phyloP scores from a whole-genome alignment of 345 rosid species.

The Corchorus capsularis region DNA sequence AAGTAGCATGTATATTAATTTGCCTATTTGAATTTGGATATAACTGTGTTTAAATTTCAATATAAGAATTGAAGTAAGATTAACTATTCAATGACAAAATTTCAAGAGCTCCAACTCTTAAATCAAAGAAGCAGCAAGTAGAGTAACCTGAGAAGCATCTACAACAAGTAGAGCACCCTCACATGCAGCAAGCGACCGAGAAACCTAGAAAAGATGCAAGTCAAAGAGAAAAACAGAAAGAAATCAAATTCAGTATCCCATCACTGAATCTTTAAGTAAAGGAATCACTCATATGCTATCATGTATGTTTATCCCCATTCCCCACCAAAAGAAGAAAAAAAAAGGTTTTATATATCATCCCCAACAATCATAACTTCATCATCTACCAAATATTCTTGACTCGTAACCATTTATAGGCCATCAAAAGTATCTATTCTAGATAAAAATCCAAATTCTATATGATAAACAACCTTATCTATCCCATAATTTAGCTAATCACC shows the following conservation, averaged over 20 bases:
- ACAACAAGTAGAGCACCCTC: slow-evolving; percentile 99
- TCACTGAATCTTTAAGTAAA: not conserved
- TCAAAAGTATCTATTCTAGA: not conserved
- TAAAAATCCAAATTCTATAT: slow-evolving; percentile 3
- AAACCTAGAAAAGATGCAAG: slow-evolving; percentile 53
- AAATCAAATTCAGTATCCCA: not conserved
- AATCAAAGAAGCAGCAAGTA: not conserved
- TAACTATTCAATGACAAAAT: slow-evolving; percentile 2
- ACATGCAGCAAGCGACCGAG: slow-evolving; percentile 99
- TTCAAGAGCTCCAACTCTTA: slow-evolving; percentile 1
- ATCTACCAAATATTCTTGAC: not conserved
- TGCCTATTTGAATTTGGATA: slow-evolving; percentile 1
- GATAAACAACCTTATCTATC: not conserved
- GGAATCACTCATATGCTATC: not conserved
- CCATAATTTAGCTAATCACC: not conserved
- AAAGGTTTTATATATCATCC: not conserved
- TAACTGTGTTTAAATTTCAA: not conserved
- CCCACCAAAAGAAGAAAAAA: not conserved
- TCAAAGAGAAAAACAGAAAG: not conserved
- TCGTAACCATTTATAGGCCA: not conserved
- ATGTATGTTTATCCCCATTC: slow-evolving; percentile 6
- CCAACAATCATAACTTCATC: not conserved
- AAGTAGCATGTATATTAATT: not conserved
- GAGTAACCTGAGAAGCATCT: slow-evolving; percentile 94
- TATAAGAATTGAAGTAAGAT: slow-evolving; percentile 18